A percentile compares a stretch with the other conserved stretches of the same genome.
Evolutionary conservation across 2,329 filamentous ascomycete species (phyloP).

Genomic region (Monilinia fructicola): DNA sequence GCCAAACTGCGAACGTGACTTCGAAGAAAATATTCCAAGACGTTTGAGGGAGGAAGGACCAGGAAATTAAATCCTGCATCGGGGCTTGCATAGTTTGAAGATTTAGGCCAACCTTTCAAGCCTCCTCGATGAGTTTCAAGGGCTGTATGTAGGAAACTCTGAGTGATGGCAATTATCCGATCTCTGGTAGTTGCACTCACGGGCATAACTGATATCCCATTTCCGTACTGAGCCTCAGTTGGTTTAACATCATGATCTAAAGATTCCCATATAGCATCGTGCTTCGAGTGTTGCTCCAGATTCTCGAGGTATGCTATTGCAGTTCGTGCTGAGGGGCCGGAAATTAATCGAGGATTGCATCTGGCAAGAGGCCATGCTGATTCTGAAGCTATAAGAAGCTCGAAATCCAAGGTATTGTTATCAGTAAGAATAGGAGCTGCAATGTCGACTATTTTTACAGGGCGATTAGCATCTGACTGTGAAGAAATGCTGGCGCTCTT

Average conservation of each 20-base stretch:
- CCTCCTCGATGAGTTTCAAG: constrained; percentile 62
- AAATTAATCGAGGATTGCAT: constrained; percentile 50
- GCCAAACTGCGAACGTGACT: constrained; percentile 66
- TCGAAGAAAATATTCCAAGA: constrained; percentile 65
- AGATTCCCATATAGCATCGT: constrained; percentile 49
- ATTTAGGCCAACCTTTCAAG: constrained; percentile 37
- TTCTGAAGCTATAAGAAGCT: constrained; percentile 50
- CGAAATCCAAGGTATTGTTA: constrained; percentile 49
- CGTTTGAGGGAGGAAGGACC: constrained; percentile 62
- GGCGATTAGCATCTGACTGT: constrained; percentile 10
- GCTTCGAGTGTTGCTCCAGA: constrained; percentile 51
- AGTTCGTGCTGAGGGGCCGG: constrained; percentile 49
- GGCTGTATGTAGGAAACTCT: constrained; percentile 68
- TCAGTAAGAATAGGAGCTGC: constrained; percentile 18
- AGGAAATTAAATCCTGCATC: constrained; percentile 61
- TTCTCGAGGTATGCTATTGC: constrained; percentile 53
- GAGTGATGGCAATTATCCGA: constrained; percentile 69
- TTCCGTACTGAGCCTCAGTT: constrained; percentile 25
- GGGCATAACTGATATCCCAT: constrained; percentile 45
- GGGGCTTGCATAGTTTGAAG: constrained; percentile 38
- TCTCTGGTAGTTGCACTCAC: constrained; percentile 57
- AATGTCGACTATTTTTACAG: constrained; percentile 8
- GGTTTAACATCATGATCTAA: constrained; percentile 43
- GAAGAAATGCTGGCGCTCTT: constrained; percentile 24
- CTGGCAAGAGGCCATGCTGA: constrained; percentile 53